Base-by-base conservation (phyloP, 2,329 filamentous ascomycete genomes). In the Epichloe gansuensis region DNA sequence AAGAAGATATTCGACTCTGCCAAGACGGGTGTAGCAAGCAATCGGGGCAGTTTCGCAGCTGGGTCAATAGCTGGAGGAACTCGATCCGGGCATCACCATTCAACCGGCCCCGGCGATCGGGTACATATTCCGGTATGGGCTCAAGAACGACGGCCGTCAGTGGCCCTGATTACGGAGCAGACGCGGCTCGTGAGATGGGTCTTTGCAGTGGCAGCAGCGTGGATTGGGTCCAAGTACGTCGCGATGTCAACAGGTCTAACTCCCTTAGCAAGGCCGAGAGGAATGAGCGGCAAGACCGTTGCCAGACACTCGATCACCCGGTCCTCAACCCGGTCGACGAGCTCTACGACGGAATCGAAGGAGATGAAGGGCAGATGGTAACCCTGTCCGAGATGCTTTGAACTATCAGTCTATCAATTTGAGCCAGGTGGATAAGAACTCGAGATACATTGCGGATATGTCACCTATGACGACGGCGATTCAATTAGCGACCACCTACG, bases 181-280 rank as follows among this genome's bases (percentile, higher is more conserved):
- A 82, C 56, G 70, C 77, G 4, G 78, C 82, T 13, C 77, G 80
- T 52, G 89, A 94, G 17, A 86, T 86, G 77, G 88, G 86, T 2
- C 67, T 86, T 6, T 77, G 72, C 38, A 60, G 71, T n/a, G 77
- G 73, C 39, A 60, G 72, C 21, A 72, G 72, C 11, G 78, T 87
- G 13, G 91, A 97, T 65, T 98, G 93, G 91, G 90, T 98, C n/a
- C 91, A 97, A 66, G 90, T 97, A 23, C 85, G 93, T 38, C 82
- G 93, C 46, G 94, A 98, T 68, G 86, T 98, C 46, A 97, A 98
- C 67, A 81, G 93, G 38, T 95, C 91, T 3, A 97, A 95, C 63
- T 93, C 91, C 0, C 75, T 96, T 39, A 95, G 91, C 67, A 85
- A 83, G 56, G 93, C 91, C 58, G 93, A 98, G 70, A 80, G 85